Conservation (phyloP, 2,329 filamentous ascomycete species). For the Sclerotinia borealis region DNA sequence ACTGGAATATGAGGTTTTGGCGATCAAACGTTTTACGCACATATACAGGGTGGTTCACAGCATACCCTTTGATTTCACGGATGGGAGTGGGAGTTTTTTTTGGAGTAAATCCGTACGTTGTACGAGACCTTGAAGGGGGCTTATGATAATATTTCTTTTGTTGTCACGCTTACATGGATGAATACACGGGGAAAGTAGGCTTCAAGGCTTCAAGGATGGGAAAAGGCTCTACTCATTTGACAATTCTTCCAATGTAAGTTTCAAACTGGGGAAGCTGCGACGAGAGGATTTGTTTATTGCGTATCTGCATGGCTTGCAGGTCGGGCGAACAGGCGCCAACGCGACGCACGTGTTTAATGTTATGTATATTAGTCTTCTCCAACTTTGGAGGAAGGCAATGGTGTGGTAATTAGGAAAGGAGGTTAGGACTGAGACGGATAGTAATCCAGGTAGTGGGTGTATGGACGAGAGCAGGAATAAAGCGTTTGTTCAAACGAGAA, state of each 20-base stretch:
- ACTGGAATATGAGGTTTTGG: neutral
- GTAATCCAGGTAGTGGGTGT: neutral
- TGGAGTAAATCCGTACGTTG: neutral
- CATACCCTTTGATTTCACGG: neutral
- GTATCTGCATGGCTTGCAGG: neutral
- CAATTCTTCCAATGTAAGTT: neutral
- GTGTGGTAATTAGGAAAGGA: neutral
- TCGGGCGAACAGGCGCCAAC: neutral
- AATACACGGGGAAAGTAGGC: neutral
- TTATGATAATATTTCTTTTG: neutral
- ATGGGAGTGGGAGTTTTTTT: neutral
- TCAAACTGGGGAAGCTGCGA: neutral
- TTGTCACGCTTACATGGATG: neutral
- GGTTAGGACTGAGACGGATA: neutral
- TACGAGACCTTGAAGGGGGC: slow-evolving; percentile 24
- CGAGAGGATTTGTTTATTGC: neutral
- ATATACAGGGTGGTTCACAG: slow-evolving; percentile 5
- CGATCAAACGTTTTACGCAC: neutral
- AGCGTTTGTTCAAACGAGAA: too few relatives aligned
- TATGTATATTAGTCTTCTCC: neutral
- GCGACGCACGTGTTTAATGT: neutral
- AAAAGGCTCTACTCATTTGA: neutral
- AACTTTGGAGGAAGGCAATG: neutral
- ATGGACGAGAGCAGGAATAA: too few relatives aligned
- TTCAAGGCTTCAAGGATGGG: neutral